phyloP scores from a whole-genome alignment of 208 protist genomes.

The Trypanosomatidae sp. region DNA sequence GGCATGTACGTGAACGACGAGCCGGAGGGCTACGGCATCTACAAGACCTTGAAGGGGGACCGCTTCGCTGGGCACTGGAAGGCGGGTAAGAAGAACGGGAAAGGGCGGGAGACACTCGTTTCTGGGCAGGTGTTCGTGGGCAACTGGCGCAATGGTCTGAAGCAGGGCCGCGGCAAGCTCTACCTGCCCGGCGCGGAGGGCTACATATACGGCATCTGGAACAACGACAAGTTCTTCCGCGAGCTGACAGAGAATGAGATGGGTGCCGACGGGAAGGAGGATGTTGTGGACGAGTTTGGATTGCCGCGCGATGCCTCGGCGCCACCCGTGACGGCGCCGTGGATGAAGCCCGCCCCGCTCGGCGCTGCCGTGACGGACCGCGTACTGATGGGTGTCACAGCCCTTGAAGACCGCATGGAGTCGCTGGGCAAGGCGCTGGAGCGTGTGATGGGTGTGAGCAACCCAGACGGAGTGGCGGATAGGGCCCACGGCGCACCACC shows the following conservation, averaged over 20 bases:
- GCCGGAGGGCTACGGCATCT: conserved; percentile 66
- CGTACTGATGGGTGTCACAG: conserved; percentile 30
- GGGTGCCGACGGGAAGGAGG: conserved; percentile 25
- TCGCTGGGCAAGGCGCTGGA: conserved; percentile 47
- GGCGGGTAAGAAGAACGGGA: conserved; percentile 55
- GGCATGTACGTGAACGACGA: conserved; percentile 68
- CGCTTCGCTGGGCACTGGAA: conserved; percentile 65
- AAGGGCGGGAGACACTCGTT: conserved; percentile 63
- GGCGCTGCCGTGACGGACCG: conserved; percentile 19
- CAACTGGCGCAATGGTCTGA: conserved; percentile 59
- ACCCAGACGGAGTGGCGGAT: not conserved
- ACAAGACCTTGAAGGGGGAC: conserved; percentile 60
- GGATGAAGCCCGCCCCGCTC: not conserved
- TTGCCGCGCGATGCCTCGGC: conserved; percentile 18
- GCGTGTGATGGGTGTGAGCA: conserved; percentile 29
- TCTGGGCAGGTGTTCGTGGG: conserved; percentile 67
- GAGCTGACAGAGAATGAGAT: conserved; percentile 57
- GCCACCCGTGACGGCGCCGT: conserved; percentile 8
- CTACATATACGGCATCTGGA: conserved; percentile 71
- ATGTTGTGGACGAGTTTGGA: conserved; percentile 36
- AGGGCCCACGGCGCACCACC: not conserved
- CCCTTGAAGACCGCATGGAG: conserved; percentile 57
- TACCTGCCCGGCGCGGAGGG: conserved; percentile 36
- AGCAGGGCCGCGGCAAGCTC: conserved; percentile 64
- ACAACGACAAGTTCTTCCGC: conserved; percentile 63